Base-by-base conservation (phyloP, 148 eudicot genomes). In the Oxyria digyna region DNA sequence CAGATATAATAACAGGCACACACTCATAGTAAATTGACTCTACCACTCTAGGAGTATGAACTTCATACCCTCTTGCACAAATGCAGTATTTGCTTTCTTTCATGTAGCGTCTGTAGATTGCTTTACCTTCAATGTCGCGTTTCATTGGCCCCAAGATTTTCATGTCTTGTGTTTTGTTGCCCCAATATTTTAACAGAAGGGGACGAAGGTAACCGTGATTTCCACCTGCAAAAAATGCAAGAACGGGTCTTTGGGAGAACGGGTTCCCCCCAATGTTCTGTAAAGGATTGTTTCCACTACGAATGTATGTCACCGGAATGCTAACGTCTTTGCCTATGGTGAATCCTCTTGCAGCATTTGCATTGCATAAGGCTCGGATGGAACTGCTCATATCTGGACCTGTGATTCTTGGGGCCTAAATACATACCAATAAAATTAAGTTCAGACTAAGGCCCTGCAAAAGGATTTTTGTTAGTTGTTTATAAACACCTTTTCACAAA, bases 21-120 rank as follows among this genome's bases (percentile, higher is more conserved):
- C 97, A 87, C 75, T 80, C 97, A 3, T 85, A 83, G 71, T 80
- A 87, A 52, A 91, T 83, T 1, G 97, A 76, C 67, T 91, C 94
- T 1, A 91, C 87, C 50, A 91, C 80, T 46, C 97, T 37, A 40
- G 94, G 94, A 3, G 87, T 82, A 74, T 87, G 91, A 31, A 91
- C 97, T 62, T 77, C 89, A 41, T 81, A 85, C 35, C 97, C 97
- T 69, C 80, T 80, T 1, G 90, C 92, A 76, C 91, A 87, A 42
- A 90, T 86, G 83, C 97, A 90, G 67, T 81, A 91, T 72, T 80
- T 91, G 78, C 94, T 91, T 75, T 81, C 78, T 70, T 87, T 91
- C 97, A 91, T 87, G 69, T 78, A 82, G 42, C 82, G 84, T 43
- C 87, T 69, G 74, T 91, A 91, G 8, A 46, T 74, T 4, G 81